phyloP scores from a whole-genome alignment of 176 grass and related monocot species.

The Zea luxurians region DNA sequence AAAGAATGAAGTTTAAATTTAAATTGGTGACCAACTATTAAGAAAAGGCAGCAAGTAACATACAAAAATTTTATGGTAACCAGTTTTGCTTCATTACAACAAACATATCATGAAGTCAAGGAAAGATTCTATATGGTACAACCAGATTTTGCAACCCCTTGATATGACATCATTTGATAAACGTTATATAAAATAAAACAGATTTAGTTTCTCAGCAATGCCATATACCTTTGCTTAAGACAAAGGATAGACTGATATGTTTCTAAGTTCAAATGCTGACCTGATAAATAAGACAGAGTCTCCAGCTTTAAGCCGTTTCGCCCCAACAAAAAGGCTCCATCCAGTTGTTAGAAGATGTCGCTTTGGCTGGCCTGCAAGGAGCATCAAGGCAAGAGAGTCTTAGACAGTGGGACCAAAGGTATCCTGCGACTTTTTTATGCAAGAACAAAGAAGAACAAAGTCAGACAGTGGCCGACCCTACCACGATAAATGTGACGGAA shows the following conservation, averaged over 20 bases:
- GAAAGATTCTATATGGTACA: background rate
- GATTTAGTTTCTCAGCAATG: constrained; percentile 2
- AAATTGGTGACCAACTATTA: background rate
- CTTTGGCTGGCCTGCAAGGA: constrained; percentile 83
- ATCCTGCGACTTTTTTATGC: constrained; percentile 5
- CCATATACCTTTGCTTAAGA: background rate
- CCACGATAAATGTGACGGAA: constrained; percentile 99
- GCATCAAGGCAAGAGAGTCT: constrained; percentile 17
- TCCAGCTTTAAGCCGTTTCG: constrained; percentile 87
- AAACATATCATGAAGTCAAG: background rate
- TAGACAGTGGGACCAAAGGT: constrained; percentile 5
- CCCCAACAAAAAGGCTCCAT: constrained; percentile 98
- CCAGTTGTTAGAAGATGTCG: constrained; percentile 97
- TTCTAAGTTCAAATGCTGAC: constrained; percentile 32
- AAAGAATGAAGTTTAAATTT: background rate
- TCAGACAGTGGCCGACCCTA: constrained; percentile 50
- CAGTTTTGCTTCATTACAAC: background rate
- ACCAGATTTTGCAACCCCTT: background rate
- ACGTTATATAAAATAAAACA: background rate
- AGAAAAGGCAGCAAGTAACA: background rate
- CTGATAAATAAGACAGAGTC: constrained; percentile 99
- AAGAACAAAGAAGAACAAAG: constrained; percentile 27
- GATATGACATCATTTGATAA: background rate
- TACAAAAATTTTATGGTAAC: background rate
- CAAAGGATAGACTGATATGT: background rate